A percentile compares a stretch with the other conserved stretches of the same genome.
Evolutionary conservation across 2,329 filamentous ascomycete species (phyloP).

Genomic region (Escovopsis weberi): DNA sequence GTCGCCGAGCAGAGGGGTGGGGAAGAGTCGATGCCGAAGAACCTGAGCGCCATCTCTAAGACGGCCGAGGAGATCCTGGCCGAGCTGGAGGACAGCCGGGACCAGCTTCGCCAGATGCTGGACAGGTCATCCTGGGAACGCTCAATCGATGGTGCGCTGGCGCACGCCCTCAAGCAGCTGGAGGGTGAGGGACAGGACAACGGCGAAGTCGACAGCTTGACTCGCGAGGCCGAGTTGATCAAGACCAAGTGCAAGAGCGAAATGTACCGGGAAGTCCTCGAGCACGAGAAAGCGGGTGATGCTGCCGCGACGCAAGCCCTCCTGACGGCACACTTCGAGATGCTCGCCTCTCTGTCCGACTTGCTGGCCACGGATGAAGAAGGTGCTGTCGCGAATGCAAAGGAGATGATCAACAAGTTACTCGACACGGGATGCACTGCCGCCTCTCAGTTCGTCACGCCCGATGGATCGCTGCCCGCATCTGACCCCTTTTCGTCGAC

Average conservation of each 20-base stretch:
- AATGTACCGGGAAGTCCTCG: constrained; percentile 58
- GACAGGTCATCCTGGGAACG: constrained; percentile 77
- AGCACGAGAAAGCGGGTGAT: constrained; percentile 73
- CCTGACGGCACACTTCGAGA: constrained; percentile 83
- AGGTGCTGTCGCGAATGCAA: constrained; percentile 69
- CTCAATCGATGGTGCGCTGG: constrained; percentile 71
- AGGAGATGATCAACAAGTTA: constrained; percentile 60
- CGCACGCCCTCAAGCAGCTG: constrained; percentile 70
- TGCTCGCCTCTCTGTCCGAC: constrained; percentile 67
- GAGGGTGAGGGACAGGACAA: constrained; percentile 40
- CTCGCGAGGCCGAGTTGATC: constrained; percentile 71
- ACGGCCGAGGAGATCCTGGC: constrained; percentile 77
- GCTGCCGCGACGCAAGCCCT: constrained; percentile 67
- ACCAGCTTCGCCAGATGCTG: constrained; percentile 77
- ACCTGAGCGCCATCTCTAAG: constrained; percentile 63
- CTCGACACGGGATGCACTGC: constrained; percentile 62
- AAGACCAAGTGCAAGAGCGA: constrained; percentile 75
- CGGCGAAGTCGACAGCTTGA: constrained; percentile 54
- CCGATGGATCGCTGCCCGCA: constrained; percentile 53
- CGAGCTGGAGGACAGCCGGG: constrained; percentile 62
- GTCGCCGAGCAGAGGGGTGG: constrained; percentile 51
- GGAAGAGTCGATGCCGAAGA: constrained; percentile 47
- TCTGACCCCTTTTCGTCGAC: constrained; percentile 56
- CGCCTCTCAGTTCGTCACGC: constrained; percentile 75
- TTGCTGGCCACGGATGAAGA: constrained; percentile 72